Conservation (phyloP, 352 stramenopile genomes). For the Pythium coloratum region DNA sequence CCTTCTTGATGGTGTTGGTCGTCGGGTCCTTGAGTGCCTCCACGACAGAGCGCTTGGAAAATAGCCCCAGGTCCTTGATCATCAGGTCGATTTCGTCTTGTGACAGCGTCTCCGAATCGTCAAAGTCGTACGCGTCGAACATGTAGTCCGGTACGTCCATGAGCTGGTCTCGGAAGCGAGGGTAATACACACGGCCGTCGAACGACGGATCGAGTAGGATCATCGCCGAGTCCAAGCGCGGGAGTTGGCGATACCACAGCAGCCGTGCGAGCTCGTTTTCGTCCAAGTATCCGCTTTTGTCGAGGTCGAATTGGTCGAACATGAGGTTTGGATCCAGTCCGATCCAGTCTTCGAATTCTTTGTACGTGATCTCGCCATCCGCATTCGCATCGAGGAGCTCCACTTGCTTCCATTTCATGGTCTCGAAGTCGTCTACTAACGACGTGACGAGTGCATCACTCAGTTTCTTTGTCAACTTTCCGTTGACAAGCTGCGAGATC, state of each 20-base stretch:
- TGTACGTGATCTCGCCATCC: slow-evolving; percentile 61
- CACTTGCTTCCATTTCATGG: slow-evolving; percentile 61
- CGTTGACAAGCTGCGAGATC: slow-evolving; percentile 36
- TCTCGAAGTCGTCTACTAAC: slow-evolving; percentile 56
- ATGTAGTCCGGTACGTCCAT: slow-evolving; percentile 52
- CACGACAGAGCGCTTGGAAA: slow-evolving; percentile 43
- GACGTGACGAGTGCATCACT: slow-evolving; percentile 38
- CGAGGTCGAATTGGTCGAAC: slow-evolving; percentile 81
- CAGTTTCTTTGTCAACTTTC: slow-evolving; percentile 36
- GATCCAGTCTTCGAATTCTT: slow-evolving; percentile 72
- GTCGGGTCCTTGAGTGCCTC: slow-evolving; percentile 39
- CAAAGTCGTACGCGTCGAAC: slow-evolving; percentile 78
- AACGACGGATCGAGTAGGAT: slow-evolving; percentile 82
- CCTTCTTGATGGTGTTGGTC: slow-evolving; percentile 43
- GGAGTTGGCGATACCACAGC: slow-evolving; percentile 72
- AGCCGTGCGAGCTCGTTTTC: slow-evolving; percentile 76
- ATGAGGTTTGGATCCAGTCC: slow-evolving; percentile 71
- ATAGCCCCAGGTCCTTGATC: slow-evolving; percentile 59
- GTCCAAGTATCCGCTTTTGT: slow-evolving; percentile 84
- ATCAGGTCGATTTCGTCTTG: slow-evolving; percentile 68
- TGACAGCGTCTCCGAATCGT: slow-evolving; percentile 52
- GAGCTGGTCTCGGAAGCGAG: slow-evolving; percentile 48
- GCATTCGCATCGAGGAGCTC: slow-evolving; percentile 45
- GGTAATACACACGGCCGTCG: slow-evolving; percentile 80
- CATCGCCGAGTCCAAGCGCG: slow-evolving; percentile 58